Evolutionary conservation across 768 basidiomycete species (phyloP).

Genomic region (Sporobolomyces pararoseus): DNA sequence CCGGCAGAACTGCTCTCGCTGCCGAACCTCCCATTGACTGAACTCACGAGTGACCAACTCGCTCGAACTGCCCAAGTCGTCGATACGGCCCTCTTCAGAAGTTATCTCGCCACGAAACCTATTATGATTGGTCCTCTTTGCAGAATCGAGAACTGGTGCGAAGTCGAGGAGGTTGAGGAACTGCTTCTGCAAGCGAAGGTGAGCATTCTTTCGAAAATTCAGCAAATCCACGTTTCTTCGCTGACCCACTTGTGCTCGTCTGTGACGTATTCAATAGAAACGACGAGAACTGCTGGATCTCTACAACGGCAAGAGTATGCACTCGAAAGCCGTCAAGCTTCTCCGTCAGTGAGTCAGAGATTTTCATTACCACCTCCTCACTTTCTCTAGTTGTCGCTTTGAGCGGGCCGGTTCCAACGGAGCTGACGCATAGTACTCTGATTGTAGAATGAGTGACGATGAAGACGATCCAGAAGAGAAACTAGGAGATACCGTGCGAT

Average conservation of each 20-base stretch:
- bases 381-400: background rate
- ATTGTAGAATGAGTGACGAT: conserved; percentile 68
- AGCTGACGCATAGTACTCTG: background rate
- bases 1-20: conserved; percentile 67
- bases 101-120: conserved; percentile 77
- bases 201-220: conserved; percentile 42
- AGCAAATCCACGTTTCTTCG: background rate
- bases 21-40: conserved; percentile 68
- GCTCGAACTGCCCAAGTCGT: conserved; percentile 87
- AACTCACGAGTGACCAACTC: conserved; percentile 76
- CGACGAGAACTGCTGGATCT: conserved; percentile 82
- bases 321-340: conserved; percentile 74
- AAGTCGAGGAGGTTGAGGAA: conserved; percentile 88
- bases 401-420: background rate
- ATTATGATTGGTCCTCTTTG: conserved; percentile 80
- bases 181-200: conserved; percentile 75
- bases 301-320: conserved; percentile 94
- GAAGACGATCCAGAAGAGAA: conserved; percentile 74
- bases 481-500: conserved; percentile 74
- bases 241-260: background rate
- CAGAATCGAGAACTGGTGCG: conserved; percentile 92
- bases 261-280: conserved; percentile 60
- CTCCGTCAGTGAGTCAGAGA: conserved; percentile 67
- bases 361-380: background rate
- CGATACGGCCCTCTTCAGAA: conserved; percentile 91